These are phyloP conservation scores for Phytophthora hybrid DNA, from an alignment of 352 stramenopile species.

Conservation along the genomic window DNA sequence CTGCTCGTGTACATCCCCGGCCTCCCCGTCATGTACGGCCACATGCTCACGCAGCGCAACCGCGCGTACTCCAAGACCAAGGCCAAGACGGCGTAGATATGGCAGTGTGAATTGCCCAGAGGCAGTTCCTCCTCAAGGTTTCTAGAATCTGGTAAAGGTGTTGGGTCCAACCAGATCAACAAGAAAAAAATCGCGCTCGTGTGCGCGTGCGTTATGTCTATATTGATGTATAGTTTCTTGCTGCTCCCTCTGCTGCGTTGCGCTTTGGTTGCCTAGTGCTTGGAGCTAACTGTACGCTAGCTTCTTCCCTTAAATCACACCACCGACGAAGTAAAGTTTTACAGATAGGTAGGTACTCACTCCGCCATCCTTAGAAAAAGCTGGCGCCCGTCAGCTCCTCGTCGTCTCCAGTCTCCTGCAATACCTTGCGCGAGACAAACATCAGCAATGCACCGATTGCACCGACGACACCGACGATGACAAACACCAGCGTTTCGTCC, in stretches of 20 bases:
- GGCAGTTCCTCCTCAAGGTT: neutral
- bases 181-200: slow-evolving; percentile 32
- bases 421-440: slow-evolving; percentile 63
- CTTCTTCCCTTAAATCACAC: slow-evolving; percentile 23
- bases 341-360: slow-evolving; percentile 29
- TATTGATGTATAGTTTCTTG: slow-evolving; percentile 39
- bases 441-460: slow-evolving; percentile 60
- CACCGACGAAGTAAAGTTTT: slow-evolving; percentile 33
- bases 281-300: neutral
- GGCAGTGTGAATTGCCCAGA: neutral
- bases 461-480: slow-evolving; percentile 66
- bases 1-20: slow-evolving; percentile 81
- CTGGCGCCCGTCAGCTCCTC: slow-evolving; percentile 37
- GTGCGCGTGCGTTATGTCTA: slow-evolving; percentile 24
- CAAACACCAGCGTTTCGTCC: slow-evolving; percentile 62
- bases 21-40: slow-evolving; percentile 84
- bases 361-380: slow-evolving; percentile 32
- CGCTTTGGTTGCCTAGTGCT: slow-evolving; percentile 18
- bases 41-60: slow-evolving; percentile 90
- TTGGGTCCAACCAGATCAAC: slow-evolving; percentile 21
- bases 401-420: slow-evolving; percentile 59
- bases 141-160: slow-evolving; percentile 14
- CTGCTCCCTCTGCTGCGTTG: slow-evolving; percentile 27
- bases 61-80: slow-evolving; percentile 85
- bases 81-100: slow-evolving; percentile 67